Base-by-base conservation (phyloP, 331 rosid species). In the Malus hybrid region DNA sequence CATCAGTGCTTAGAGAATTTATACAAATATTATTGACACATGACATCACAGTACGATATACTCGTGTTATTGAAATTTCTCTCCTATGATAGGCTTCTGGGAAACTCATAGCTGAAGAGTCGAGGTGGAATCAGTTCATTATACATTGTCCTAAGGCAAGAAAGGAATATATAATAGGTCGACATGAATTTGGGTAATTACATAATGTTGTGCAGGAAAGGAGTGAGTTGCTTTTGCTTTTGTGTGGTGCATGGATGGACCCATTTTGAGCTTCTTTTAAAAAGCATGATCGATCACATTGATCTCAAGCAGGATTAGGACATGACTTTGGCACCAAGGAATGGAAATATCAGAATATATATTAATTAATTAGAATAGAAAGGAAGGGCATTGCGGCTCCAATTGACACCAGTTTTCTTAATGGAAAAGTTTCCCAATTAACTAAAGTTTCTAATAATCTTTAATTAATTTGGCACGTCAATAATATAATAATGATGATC, bases 91-190 rank as follows among this genome's bases (percentile, higher is more conserved):
- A 10, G 48, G 48, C 48, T 42, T 42, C 48, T 42, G 14, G 14
- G 48, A 42, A 42, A 42, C 48, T 42, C 48, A 42, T 42, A 10
- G 48, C 48, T 10, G 48, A 42, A 0, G 48, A 54, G 22, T 5
- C 12, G 20, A 71, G 22, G 50, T 29, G 60, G 88, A 71, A 87
- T 86, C 73, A 77, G 86, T 83, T 79, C 80, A 75, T 65, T 82
- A 13, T 69, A 78, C 75, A 79, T 78, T 75, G 68, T 52, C 59
- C 79, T 10, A 85, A 87, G 90, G 84, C 90, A 87, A 82, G 94
- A 67, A 83, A 89, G 68, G 90, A 81, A 78, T 56, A 67, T 56
- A 67, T 42, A 39, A 28, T 24, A 28, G 69, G 7, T 15, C 33
- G 24, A 80, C 46, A 82, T 81, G 50, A 77, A 32, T 77, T 83